phyloP scores from a whole-genome alignment of 208 protist species.

The Leishmania aethiopica region DNA sequence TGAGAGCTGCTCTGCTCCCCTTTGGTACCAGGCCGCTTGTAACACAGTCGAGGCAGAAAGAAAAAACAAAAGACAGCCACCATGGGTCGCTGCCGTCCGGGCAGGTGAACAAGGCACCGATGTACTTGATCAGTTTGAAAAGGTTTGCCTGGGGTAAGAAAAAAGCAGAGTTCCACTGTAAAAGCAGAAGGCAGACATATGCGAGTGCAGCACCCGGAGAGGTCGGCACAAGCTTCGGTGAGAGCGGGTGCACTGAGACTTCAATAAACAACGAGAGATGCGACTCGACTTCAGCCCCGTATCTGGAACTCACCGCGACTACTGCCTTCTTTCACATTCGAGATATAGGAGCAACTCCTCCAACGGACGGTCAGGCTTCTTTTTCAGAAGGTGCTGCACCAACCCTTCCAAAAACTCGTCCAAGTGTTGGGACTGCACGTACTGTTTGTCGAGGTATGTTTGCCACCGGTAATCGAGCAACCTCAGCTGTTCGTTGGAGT shows the following conservation, averaged over 20 bases:
- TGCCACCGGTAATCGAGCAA: conserved; percentile 70
- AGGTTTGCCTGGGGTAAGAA: neutral
- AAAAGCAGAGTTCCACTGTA: neutral
- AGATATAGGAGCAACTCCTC: conserved; percentile 52
- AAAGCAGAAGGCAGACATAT: neutral
- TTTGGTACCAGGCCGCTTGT: neutral
- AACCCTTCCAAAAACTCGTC: conserved; percentile 59
- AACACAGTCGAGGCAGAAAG: neutral
- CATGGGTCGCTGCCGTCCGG: neutral
- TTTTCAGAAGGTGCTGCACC: conserved; percentile 41
- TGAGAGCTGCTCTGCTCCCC: neutral
- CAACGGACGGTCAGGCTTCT: conserved; percentile 54
- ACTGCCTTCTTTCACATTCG: conserved; percentile 30
- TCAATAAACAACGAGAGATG: neutral
- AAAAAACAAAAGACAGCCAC: neutral
- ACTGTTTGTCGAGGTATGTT: conserved; percentile 53
- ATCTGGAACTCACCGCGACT: neutral
- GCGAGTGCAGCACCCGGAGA: neutral
- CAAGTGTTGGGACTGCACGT: conserved; percentile 44
- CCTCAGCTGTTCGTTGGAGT: conserved; percentile 37
- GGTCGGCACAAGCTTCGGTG: neutral
- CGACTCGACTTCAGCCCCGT: neutral
- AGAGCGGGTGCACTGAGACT: neutral
- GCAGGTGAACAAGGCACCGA: neutral
- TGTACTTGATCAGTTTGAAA: neutral